Evolutionary conservation across 1,284 basidiomycete species (phyloP).

Genomic region (Tilletia caries): DNA sequence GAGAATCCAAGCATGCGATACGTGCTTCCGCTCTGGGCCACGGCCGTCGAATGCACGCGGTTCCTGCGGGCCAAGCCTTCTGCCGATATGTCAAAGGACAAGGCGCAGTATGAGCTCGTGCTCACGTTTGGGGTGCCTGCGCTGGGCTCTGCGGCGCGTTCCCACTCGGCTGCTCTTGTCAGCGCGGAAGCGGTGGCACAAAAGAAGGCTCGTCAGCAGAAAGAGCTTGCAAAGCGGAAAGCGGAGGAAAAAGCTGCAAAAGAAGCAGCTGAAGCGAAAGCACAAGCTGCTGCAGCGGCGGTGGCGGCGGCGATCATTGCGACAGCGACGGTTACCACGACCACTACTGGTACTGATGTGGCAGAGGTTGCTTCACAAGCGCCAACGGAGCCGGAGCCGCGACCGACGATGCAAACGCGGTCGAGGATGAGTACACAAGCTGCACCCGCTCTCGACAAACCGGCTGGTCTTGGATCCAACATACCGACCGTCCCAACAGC

Average conservation of each 20-base stretch:
- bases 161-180: not conserved
- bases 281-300: not conserved
- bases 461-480: too few species aligned
- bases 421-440: too few species aligned
- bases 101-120: not conserved
- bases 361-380: too few species aligned
- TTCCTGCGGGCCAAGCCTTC: not conserved
- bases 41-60: not conserved
- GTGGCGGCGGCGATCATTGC: too few species aligned
- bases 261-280: not conserved
- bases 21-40: slow-evolving; percentile 44
- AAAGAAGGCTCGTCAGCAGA: not conserved
- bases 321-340: too few species aligned
- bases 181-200: not conserved
- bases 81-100: not conserved
- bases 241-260: not conserved
- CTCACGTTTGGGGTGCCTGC: not conserved
- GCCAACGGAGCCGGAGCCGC: too few species aligned
- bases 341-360: too few species aligned
- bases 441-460: too few species aligned
- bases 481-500: not conserved
- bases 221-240: not conserved
- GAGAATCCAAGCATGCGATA: slow-evolving; percentile 49
- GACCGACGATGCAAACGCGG: too few species aligned
- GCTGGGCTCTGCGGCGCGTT: not conserved